phyloP scores from a whole-genome alignment of 1,139 yeast genomes.

The Suhomyces yuchorum region DNA sequence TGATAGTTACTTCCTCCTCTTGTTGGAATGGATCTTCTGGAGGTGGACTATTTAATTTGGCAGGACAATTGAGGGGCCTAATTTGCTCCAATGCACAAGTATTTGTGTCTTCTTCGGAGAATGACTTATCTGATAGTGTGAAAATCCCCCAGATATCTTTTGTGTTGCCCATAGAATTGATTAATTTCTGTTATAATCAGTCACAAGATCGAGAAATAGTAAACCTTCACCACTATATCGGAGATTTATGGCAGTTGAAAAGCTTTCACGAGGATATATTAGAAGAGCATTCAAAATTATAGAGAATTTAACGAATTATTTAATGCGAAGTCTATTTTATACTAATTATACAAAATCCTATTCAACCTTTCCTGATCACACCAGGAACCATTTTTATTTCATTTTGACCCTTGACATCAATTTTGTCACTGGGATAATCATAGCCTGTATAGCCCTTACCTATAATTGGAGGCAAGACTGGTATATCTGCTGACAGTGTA shows the following conservation, averaged over 20 bases:
- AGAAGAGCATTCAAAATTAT: constrained; percentile 17
- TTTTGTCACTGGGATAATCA: constrained; percentile 3
- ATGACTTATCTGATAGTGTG: constrained; percentile 11
- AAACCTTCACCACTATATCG: constrained; percentile 13
- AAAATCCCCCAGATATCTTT: constrained; percentile 19
- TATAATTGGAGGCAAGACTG: constrained; percentile 13
- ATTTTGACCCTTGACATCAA: not conserved
- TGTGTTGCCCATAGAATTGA: constrained; percentile 18
- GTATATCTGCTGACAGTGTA: constrained; percentile 2
- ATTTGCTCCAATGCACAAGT: constrained; percentile 65
- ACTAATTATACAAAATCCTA: not conserved
- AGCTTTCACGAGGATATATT: constrained; percentile 18
- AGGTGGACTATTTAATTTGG: constrained; percentile 51
- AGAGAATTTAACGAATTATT: not conserved
- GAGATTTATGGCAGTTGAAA: constrained; percentile 20
- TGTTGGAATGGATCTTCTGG: constrained; percentile 84
- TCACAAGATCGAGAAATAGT: not conserved
- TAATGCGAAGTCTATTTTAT: not conserved
- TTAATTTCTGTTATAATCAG: constrained; percentile 16
- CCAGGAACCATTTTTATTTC: constrained; percentile 10
- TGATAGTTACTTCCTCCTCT: constrained; percentile 57
- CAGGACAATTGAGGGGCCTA: constrained; percentile 50
- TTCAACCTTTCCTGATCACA: constrained; percentile 1
- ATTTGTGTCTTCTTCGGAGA: constrained; percentile 16
- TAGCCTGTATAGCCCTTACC: constrained; percentile 6